phyloP scores from a whole-genome alignment of 805 yeast species.

The Metschnikowia henanensis region DNA sequence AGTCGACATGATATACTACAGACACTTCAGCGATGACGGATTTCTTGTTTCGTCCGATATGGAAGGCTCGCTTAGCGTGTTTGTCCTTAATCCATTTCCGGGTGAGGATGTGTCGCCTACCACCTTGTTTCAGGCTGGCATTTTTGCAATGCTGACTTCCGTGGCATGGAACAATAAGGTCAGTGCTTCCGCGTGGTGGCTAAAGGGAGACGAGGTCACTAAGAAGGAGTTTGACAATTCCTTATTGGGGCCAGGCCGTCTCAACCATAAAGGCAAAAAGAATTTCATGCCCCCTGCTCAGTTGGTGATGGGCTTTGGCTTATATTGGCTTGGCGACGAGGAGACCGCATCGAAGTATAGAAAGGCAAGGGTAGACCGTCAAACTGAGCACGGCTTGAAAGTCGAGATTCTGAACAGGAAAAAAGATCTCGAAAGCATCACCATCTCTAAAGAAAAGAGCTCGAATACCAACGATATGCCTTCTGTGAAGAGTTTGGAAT shows the following conservation, averaged over 20 bases:
- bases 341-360: slow-evolving; percentile 42
- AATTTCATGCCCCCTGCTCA: slow-evolving; percentile 75
- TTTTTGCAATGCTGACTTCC: slow-evolving; percentile 76
- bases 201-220: slow-evolving; percentile 65
- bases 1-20: slow-evolving; percentile 74
- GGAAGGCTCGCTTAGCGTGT: slow-evolving; percentile 71
- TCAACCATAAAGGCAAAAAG: slow-evolving; percentile 55
- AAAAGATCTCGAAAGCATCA: slow-evolving; percentile 32
- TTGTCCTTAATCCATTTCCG: slow-evolving; percentile 76
- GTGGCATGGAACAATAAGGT: slow-evolving; percentile 89
- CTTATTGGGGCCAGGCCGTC: slow-evolving; percentile 59
- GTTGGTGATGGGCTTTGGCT: slow-evolving; percentile 85
- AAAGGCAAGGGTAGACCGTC: slow-evolving; percentile 28
- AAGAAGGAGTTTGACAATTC: slow-evolving; percentile 65
- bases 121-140: slow-evolving; percentile 87
- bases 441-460: slow-evolving; percentile 3
- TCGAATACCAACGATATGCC: neutral
- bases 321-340: slow-evolving; percentile 70
- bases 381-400: slow-evolving; percentile 39
- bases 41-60: slow-evolving; percentile 70
- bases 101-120: slow-evolving; percentile 80
- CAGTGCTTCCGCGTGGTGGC: slow-evolving; percentile 83
- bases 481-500: neutral
- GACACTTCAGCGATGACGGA: slow-evolving; percentile 75
- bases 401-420: slow-evolving; percentile 37